These are phyloP conservation scores for Pseudognaphalium luteoalbum DNA, from an alignment of 129 eudicot genomes.

Conservation along the genomic window DNA sequence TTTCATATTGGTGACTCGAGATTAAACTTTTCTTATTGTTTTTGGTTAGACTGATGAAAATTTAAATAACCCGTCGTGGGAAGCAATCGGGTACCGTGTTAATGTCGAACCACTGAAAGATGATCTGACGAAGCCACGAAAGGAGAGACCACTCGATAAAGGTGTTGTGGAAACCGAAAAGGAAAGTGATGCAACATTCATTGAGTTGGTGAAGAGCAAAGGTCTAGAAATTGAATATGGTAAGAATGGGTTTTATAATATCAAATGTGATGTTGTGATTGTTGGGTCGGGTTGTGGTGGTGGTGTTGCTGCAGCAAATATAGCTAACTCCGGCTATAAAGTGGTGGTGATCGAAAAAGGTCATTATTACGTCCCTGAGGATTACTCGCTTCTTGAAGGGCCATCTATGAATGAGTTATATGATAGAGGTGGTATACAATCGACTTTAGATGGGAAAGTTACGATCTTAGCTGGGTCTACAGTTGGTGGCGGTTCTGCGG, in stretches of 20 bases:
- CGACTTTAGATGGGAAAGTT: slow-evolving; percentile 63
- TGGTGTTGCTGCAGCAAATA: slow-evolving; percentile 88
- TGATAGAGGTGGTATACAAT: slow-evolving; percentile 53
- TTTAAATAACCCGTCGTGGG: slow-evolving; percentile 70
- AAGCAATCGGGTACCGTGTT: slow-evolving; percentile 70
- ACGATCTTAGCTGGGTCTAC: slow-evolving; percentile 69
- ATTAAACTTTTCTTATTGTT: not conserved
- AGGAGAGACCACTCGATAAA: slow-evolving; percentile 71
- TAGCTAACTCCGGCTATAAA: slow-evolving; percentile 68
- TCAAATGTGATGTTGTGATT: slow-evolving; percentile 83
- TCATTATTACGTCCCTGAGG: slow-evolving; percentile 62
- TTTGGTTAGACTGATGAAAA: slow-evolving; percentile 75
- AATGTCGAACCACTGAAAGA: slow-evolving; percentile 39
- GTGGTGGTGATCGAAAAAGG: slow-evolving; percentile 89
- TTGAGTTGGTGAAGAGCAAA: slow-evolving; percentile 51
- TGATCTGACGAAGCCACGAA: slow-evolving; percentile 14
- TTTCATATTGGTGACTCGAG: not conserved
- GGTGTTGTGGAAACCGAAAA: slow-evolving; percentile 64
- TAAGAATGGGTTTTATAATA: slow-evolving; percentile 27
- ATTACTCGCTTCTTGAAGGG: slow-evolving; percentile 79
- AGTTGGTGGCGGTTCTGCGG: slow-evolving; percentile 89
- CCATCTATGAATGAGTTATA: slow-evolving; percentile 66
- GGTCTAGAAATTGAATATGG: slow-evolving; percentile 56
- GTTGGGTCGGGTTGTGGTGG: slow-evolving; percentile 98
- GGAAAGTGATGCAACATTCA: slow-evolving; percentile 45